Evolutionary conservation across 208 protist genomes (phyloP), one percentile per base, ranked within the genome.

Genomic region (Acanthamoeba polyphaga): DNA sequence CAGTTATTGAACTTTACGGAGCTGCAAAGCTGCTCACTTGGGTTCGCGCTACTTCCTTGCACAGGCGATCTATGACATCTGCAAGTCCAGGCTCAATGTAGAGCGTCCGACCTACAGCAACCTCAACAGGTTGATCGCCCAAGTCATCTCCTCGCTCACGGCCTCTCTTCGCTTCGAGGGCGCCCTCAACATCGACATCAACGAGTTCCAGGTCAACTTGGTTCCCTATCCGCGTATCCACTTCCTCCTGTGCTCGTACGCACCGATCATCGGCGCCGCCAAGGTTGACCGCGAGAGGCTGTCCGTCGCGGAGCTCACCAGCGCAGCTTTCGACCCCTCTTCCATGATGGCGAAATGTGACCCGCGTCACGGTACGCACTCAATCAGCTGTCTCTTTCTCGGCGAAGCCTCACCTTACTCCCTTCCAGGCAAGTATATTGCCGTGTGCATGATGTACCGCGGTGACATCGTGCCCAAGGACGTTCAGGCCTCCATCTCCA

Each of bases 191-290:
- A 98, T 99, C 60, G 98, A 99, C 95, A 95, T 99, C 66, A 99
- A 97, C 90, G 99, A 99, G 97, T 99, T 99, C 97, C 98, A 99
- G 97, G 99, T 98, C 94, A 99, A 99, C 97, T 95, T 99, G 80
- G 98, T 99, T 70, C 99, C 99, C 82, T 99, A 99, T 97, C 99
- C 99, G n/a, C 97, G 99, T 90, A 99, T 99, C 96, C 99, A 99
- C 97, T 99, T 99, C 96, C 96, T 99, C 94, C 93, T 99, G 17
- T 97, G 96, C 29, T 98, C 98, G 66, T 99, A 98, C 96, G 98
- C 99, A 19, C 99, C 99, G 64, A 95, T 99, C 78, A 98, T 99
- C 96, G 98, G 97, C 34, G 96, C 97, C 12, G 97, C 99, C 68
- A 98, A 99, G 74, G 96, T 98, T 32, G 98, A 98, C 95, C 98